These are phyloP conservation scores for Viridothelium virens DNA, from an alignment of 495 filamentous ascomycete species.

Conservation along the genomic window DNA sequence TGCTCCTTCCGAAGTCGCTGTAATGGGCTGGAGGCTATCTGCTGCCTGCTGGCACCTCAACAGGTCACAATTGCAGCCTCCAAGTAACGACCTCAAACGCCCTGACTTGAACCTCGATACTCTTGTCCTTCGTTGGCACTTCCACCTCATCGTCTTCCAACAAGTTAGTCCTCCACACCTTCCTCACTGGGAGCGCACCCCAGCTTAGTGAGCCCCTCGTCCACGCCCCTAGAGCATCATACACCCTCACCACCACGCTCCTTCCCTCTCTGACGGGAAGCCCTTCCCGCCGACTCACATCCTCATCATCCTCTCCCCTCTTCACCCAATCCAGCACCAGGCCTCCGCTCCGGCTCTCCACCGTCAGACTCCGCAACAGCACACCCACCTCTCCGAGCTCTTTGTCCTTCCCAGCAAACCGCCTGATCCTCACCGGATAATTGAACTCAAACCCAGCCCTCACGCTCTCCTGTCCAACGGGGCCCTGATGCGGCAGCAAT, in stretches of 20 bases:
- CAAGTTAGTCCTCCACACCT: conserved; percentile 71
- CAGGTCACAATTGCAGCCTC: conserved; percentile 54
- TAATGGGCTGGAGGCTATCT: no score
- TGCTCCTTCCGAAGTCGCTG: no score
- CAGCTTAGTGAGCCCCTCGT: conserved; percentile 57
- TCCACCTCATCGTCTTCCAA: conserved; percentile 64
- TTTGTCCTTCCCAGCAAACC: background rate
- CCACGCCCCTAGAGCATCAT: conserved; percentile 84
- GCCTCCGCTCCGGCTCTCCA: conserved; percentile 31
- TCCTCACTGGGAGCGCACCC: conserved; percentile 58
- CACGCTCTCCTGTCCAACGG: conserved; percentile 62
- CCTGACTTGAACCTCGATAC: conserved; percentile 56
- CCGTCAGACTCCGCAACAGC: conserved; percentile 28
- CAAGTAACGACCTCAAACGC: conserved; percentile 89
- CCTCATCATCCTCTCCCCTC: conserved; percentile 91
- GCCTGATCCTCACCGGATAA: conserved; percentile 49
- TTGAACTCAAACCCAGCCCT: conserved; percentile 87
- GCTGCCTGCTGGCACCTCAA: background rate
- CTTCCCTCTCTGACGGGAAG: conserved; percentile 59
- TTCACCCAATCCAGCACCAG: conserved; percentile 79
- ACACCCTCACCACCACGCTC: conserved; percentile 76
- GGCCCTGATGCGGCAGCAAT: conserved; percentile 75
- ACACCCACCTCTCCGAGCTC: conserved; percentile 8
- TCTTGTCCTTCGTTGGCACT: conserved; percentile 42
- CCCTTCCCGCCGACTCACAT: conserved; percentile 49